Evolutionary conservation across 2,329 filamentous ascomycete genomes (phyloP).

Genomic region (Lachnellula occidentalis): DNA sequence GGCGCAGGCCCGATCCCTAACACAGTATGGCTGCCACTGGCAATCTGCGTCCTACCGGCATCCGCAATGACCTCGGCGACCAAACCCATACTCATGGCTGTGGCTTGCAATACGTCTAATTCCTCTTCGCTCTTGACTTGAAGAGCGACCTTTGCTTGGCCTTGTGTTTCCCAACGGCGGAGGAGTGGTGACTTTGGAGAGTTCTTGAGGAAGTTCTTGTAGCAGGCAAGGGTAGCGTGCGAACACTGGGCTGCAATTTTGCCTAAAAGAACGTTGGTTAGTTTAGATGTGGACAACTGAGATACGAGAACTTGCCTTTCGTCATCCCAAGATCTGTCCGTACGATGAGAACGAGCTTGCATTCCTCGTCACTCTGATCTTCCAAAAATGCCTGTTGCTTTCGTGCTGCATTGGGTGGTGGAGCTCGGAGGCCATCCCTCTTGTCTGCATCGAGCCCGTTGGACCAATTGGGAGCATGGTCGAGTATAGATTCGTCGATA

Average conservation of each 20-base stretch:
- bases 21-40: conserved; percentile 85
- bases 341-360: conserved; percentile 89
- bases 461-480: conserved; percentile 63
- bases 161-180: conserved; percentile 75
- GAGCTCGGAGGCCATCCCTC: conserved; percentile 47
- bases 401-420: conserved; percentile 30
- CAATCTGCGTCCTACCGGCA: conserved; percentile 96
- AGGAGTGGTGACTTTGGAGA: conserved; percentile 58
- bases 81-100: conserved; percentile 76
- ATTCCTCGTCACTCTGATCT: conserved; percentile 62
- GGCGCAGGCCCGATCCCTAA: conserved; percentile 79
- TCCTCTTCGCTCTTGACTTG: conserved; percentile 86
- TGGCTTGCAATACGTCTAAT: conserved; percentile 65
- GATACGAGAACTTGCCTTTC: conserved; percentile 59
- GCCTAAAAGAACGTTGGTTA: conserved; percentile 47
- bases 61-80: conserved; percentile 89
- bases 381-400: conserved; percentile 23
- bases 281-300: not conserved
- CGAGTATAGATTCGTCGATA: conserved; percentile 51
- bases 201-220: conserved; percentile 68
- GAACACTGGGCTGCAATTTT: conserved; percentile 96
- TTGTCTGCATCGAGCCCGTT: conserved; percentile 56
- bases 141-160: conserved; percentile 90
- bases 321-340: conserved; percentile 95
- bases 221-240: conserved; percentile 96